Conservation (phyloP, 441 rosid genomes). For the Manihot esculenta region DNA sequence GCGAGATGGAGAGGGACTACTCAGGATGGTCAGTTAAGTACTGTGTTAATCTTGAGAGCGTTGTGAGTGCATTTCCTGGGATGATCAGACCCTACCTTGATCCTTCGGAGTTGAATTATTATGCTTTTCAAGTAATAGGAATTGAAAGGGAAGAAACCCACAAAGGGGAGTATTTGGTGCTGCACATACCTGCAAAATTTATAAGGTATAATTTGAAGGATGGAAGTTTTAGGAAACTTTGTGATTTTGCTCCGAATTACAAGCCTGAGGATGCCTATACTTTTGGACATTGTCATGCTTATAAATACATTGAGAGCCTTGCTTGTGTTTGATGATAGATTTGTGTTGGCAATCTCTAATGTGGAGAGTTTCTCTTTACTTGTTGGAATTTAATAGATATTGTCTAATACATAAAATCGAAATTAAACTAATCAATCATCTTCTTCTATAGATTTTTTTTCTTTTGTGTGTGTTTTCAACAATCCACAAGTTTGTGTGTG, state of each 20-base stretch:
- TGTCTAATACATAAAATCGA: too few species aligned
- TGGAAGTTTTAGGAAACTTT: slow-evolving; percentile 31
- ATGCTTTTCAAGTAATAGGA: slow-evolving; percentile 15
- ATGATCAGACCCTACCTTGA: slow-evolving; percentile 28
- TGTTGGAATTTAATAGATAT: not conserved
- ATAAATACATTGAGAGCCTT: slow-evolving; percentile 25
- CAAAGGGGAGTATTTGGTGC: slow-evolving; percentile 36
- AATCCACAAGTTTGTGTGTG: too few species aligned
- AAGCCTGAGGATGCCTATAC: not conserved
- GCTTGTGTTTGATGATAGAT: slow-evolving; percentile 24
- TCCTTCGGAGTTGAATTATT: slow-evolving; percentile 20
- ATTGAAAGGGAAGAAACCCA: slow-evolving; percentile 28
- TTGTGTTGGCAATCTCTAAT: not conserved
- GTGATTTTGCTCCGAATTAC: slow-evolving; percentile 21
- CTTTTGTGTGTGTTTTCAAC: too few species aligned
- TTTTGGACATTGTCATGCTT: slow-evolving; percentile 5
- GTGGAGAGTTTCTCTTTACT: not conserved
- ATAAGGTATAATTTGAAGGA: slow-evolving; percentile 31
- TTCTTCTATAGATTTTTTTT: too few species aligned
- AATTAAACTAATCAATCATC: too few species aligned
- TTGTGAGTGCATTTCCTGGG: slow-evolving; percentile 40
- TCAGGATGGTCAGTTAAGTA: slow-evolving; percentile 49
- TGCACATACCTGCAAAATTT: slow-evolving; percentile 31
- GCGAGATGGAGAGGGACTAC: slow-evolving; percentile 41
- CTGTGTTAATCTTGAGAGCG: slow-evolving; percentile 36